Evolutionary conservation across 441 rosid species (phyloP).

Genomic region (Erysimum cheiri): DNA sequence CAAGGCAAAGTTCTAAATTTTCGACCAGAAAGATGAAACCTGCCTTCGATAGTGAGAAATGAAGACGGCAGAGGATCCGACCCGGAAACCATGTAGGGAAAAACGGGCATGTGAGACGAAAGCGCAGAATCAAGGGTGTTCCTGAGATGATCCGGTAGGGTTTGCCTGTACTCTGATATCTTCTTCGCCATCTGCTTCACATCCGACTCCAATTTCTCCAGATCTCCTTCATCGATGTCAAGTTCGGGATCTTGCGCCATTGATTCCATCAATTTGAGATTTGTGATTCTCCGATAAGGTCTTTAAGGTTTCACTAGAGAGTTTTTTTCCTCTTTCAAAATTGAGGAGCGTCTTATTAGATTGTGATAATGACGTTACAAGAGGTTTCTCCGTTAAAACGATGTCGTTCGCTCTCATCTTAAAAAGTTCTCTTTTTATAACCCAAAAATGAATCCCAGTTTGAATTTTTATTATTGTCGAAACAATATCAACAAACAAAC

Average conservation of each 20-base stretch:
- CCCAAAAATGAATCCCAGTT: background rate
- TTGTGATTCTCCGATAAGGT: background rate
- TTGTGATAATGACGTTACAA: background rate
- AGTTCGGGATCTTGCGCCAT: conserved; percentile 24
- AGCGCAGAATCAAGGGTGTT: conserved; percentile 41
- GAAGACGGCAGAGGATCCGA: conserved; percentile 20
- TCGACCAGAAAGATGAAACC: conserved; percentile 18
- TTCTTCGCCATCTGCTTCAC: conserved; percentile 37
- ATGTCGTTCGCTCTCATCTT: background rate
- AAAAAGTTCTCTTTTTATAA: background rate
- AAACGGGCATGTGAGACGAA: conserved; percentile 29
- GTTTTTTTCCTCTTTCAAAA: conserved; percentile 17
- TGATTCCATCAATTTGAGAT: conserved; percentile 1
- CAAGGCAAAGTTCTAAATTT: background rate
- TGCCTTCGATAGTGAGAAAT: conserved; percentile 28
- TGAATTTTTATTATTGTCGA: background rate
- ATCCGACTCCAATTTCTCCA: conserved; percentile 41
- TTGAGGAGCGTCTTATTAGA: conserved; percentile 1
- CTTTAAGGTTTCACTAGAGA: background rate
- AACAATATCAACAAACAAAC: background rate
- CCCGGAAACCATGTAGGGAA: conserved; percentile 7
- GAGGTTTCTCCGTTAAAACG: background rate
- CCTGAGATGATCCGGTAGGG: conserved; percentile 41
- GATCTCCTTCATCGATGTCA: conserved; percentile 25
- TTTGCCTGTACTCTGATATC: conserved; percentile 40